Evolutionary conservation across 345 rosid genomes (phyloP).

Genomic region (Gossypium arboreum): DNA sequence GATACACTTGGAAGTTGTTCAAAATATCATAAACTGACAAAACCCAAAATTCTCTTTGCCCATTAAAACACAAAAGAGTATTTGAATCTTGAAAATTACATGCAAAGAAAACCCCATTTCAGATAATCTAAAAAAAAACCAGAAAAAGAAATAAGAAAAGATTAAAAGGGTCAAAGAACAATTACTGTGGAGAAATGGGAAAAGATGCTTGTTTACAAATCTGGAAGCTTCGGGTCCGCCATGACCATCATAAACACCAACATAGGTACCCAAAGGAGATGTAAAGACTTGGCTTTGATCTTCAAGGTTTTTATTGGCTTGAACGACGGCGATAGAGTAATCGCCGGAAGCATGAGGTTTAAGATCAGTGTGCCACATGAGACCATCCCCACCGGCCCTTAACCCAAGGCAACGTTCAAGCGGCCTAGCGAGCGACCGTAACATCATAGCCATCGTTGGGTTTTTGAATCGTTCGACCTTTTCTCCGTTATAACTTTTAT

Average conservation of each 20-base stretch:
- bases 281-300: slow-evolving; percentile 92
- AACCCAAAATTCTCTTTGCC: neutral
- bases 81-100: neutral
- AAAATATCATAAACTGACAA: neutral
- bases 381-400: slow-evolving; percentile 55
- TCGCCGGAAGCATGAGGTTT: slow-evolving; percentile 81
- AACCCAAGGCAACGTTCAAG: slow-evolving; percentile 69
- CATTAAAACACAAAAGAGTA: neutral
- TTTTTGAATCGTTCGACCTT: neutral
- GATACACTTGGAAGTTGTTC: neutral
- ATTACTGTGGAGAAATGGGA: slow-evolving; percentile 74
- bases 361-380: slow-evolving; percentile 83
- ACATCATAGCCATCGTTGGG: slow-evolving; percentile 34
- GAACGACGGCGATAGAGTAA: slow-evolving; percentile 92
- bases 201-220: slow-evolving; percentile 79
- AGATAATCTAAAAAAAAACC: neutral
- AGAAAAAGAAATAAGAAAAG: neutral
- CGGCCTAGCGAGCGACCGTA: slow-evolving; percentile 61
- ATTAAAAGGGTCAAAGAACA: neutral
- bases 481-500: neutral
- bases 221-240: slow-evolving; percentile 98
- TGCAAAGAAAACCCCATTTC: neutral
- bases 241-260: slow-evolving; percentile 92
- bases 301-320: slow-evolving; percentile 75
- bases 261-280: slow-evolving; percentile 66